Evolutionary conservation across 495 filamentous ascomycete genomes (phyloP).

Genomic region (Pseudevernia furfuracea): DNA sequence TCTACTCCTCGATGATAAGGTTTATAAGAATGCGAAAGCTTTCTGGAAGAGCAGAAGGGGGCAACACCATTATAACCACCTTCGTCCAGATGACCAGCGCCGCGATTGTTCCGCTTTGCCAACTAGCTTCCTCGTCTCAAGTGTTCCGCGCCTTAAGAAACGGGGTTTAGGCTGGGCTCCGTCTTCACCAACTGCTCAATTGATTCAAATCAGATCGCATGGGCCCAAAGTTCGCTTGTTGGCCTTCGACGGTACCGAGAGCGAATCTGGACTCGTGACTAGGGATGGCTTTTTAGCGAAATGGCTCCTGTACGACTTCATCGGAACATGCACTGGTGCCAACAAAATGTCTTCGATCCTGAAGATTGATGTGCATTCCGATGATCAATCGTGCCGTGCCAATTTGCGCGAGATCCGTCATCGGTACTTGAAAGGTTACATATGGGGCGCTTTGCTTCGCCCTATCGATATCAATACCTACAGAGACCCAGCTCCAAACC

Average conservation of each 20-base stretch:
- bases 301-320: slow-evolving; percentile 18
- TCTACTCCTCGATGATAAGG: slow-evolving; percentile 17
- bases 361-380: not conserved
- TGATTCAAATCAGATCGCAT: not conserved
- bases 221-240: not conserved
- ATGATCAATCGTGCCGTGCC: too few species aligned
- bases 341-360: not conserved
- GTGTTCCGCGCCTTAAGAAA: slow-evolving; percentile 14
- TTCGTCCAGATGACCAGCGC: too few species aligned
- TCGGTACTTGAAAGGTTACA: slow-evolving; percentile 7
- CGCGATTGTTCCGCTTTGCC: too few species aligned
- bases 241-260: slow-evolving; percentile 8
- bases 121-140: slow-evolving; percentile 24
- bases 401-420: too few species aligned
- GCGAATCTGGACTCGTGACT: slow-evolving; percentile 9
- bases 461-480: not conserved
- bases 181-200: slow-evolving; percentile 11
- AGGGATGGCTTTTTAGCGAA: slow-evolving; percentile 7
- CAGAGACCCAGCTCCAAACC: slow-evolving; percentile 11
- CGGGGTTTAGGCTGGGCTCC: slow-evolving; percentile 21
- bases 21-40: slow-evolving; percentile 12
- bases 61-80: slow-evolving; percentile 2
- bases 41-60: slow-evolving; percentile 19
- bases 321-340: not conserved
- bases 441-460: slow-evolving; percentile 15